phyloP scores from a whole-genome alignment of 169 alveolate genomes.

The Eimeria maxima region DNA sequence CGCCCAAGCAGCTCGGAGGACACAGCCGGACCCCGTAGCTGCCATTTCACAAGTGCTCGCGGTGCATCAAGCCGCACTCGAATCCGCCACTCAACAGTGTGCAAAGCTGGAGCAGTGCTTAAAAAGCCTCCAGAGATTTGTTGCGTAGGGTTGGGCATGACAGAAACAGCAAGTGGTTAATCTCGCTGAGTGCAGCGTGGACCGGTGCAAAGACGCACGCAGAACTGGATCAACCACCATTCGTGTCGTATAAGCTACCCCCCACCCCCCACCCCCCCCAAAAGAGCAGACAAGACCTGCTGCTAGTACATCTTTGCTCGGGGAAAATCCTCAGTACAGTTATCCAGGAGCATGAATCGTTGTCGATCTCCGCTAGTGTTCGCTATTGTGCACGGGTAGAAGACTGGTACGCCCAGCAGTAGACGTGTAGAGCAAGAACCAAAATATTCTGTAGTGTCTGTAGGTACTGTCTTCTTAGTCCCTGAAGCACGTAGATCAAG shows the following conservation, averaged over 20 bases:
- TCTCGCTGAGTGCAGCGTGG: slow-evolving; percentile 3
- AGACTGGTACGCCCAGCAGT: neutral
- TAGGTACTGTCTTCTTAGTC: neutral
- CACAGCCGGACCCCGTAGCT: slow-evolving; percentile 75
- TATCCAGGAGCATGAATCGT: neutral
- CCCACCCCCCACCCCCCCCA: neutral
- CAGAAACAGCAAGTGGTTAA: neutral
- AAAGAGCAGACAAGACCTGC: neutral
- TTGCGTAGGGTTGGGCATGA: slow-evolving; percentile 26
- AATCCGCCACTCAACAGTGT: slow-evolving; percentile 72
- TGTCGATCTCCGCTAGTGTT: neutral
- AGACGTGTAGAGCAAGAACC: neutral
- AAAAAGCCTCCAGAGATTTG: slow-evolving; percentile 63
- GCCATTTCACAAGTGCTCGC: slow-evolving; percentile 81
- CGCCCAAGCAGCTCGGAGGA: slow-evolving; percentile 67
- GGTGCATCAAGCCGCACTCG: slow-evolving; percentile 84
- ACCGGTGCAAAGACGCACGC: neutral
- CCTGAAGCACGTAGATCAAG: slow-evolving; percentile 27
- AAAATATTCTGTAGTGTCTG: neutral
- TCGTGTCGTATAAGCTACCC: neutral
- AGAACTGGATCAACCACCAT: neutral
- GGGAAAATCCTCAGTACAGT: neutral
- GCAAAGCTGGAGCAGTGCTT: slow-evolving; percentile 64
- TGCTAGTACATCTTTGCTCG: neutral
- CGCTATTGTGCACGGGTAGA: neutral